Conservation (phyloP, 768 basidiomycete genomes). For the Calocera viscosa region DNA sequence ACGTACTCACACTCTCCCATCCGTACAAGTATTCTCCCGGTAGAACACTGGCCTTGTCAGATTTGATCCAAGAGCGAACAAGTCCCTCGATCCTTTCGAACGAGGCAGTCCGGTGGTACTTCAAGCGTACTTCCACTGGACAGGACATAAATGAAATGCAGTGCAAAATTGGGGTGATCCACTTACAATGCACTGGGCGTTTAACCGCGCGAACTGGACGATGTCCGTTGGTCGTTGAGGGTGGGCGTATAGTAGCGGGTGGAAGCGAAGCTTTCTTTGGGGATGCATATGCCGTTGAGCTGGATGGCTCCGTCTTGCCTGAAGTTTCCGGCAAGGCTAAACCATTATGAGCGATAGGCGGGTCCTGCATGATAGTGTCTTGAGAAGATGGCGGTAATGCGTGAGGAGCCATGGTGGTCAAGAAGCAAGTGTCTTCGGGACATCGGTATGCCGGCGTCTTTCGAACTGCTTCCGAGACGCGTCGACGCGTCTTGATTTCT, state of each 20-base stretch:
- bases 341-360: neutral
- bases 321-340: neutral
- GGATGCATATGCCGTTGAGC: neutral
- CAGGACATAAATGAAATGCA: neutral
- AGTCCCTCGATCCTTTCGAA: neutral
- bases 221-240: neutral
- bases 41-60: neutral
- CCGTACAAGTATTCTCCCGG: neutral
- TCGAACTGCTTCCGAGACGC: conserved; percentile 1
- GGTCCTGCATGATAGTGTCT: conserved; percentile 1
- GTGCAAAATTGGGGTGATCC: neutral
- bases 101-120: neutral
- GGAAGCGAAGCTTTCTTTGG: too few relatives aligned
- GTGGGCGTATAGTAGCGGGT: too few relatives aligned
- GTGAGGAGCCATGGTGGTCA: neutral
- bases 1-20: neutral
- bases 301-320: neutral
- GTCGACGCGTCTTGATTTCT: conserved; percentile 9
- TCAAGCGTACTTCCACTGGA: neutral
- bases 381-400: neutral
- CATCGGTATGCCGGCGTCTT: neutral
- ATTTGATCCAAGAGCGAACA: neutral
- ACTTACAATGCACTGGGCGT: neutral
- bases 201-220: neutral
- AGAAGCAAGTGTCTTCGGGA: neutral